Percentiles rank a stretch among this genome's conserved stretches.
Evolutionary conservation across 1,284 basidiomycete genomes (phyloP).

Genomic region (Coniferiporia sulphurascens): DNA sequence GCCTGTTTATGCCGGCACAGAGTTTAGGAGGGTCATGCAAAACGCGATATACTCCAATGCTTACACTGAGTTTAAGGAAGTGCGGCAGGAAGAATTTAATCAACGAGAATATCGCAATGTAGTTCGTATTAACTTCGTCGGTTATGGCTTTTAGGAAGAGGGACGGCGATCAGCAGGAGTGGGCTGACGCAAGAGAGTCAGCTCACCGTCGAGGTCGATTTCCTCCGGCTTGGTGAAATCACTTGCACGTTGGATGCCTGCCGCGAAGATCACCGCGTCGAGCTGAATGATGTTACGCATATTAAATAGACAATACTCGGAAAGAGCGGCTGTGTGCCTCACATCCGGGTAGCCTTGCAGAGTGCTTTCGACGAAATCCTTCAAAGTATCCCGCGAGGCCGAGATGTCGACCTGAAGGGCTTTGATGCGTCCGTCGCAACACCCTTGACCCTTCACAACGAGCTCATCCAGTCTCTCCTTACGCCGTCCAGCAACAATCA

Average conservation of each 20-base stretch:
- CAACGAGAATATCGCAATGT: conserved; percentile 46
- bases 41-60: not conserved
- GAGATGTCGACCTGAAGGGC: conserved; percentile 42
- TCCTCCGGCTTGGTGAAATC: conserved; percentile 45
- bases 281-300: conserved; percentile 39
- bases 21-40: not conserved
- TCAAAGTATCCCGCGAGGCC: conserved; percentile 34
- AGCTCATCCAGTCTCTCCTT: conserved; percentile 48
- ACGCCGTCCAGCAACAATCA: conserved; percentile 53
- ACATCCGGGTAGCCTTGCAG: conserved; percentile 45
- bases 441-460: conserved; percentile 24
- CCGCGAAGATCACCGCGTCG: conserved; percentile 43
- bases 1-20: conserved; percentile 23
- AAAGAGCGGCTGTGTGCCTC: conserved; percentile 18
- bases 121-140: conserved; percentile 53
- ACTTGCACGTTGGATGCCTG: conserved; percentile 51
- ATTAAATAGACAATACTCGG: conserved; percentile 9
- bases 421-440: conserved; percentile 31
- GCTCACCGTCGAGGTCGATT: conserved; percentile 43
- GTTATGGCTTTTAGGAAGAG: conserved; percentile 33
- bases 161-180: not conserved
- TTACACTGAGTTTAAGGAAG: conserved; percentile 46
- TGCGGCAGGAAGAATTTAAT: conserved; percentile 53
- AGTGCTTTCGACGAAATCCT: conserved; percentile 36
- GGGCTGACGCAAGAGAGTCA: not conserved